Base-by-base conservation (phyloP, 192 early-diverging fungal species). In the Coemansia biformis region DNA sequence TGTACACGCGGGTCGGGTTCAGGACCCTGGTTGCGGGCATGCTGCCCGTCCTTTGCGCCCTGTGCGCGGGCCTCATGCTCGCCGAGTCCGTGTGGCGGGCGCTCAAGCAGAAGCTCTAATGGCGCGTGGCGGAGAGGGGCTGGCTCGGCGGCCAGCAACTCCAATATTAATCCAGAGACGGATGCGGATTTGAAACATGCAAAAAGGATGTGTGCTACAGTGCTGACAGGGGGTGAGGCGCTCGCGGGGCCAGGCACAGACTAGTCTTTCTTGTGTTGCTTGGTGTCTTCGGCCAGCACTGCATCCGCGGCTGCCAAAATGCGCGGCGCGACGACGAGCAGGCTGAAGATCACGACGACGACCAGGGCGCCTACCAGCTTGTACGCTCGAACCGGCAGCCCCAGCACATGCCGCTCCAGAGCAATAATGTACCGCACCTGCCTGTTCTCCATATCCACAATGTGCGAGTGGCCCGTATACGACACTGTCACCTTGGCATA, bases 1-100 rank as follows among this genome's bases (percentile, higher is more conserved):
- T 72, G 22, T 72, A 72, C 22, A 51, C 61, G n/a, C 42, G 39
- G n/a, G 56, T 72, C 8, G 68, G 68, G 9, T 72, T 56, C 38
- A 59, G 18, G 30, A 30, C 41, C 10, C 64, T 48, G 0, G 57
- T 72, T 14, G 31, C 55, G 5, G 61, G 68, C 0, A 7, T 64
- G 3, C 42, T 72, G 8, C 41, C 61, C 7, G 40, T 52, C 1
- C 38, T 72, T 4, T 60, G 61, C 22, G 28, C 51, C 14, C 2
- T 60, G 10, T 64, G 68, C 22, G 36, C 57, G 2, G 18, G 35
- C 0, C 22, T 72, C 18, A 38, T 60, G 16, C 23, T 62, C 16
- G 45, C 38, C 2, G 61, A 60, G 28, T 30, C 36, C 0, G 4
- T 46, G 17, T 46, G 44, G 44, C 15, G 14, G 17, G 21, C 37